Evolutionary conservation across 2,329 filamentous ascomycete genomes (phyloP), one percentile per base, ranked within the genome.

Genomic region (Massarina eburnea): DNA sequence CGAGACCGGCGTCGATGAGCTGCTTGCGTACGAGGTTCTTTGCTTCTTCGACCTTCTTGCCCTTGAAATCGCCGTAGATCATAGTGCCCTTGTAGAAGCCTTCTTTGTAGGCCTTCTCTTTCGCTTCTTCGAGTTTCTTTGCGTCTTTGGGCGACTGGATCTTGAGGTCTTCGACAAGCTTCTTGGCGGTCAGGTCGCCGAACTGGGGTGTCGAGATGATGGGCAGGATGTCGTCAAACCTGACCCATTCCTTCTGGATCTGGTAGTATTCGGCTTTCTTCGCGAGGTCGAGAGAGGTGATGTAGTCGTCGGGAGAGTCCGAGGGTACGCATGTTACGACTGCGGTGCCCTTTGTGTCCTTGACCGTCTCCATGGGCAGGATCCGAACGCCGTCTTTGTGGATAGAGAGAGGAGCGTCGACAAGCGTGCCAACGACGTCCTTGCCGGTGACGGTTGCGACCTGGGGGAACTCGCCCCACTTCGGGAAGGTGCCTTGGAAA

Each of bases 291-390:
- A 82, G 80, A 33, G 92, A 80, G 22, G 91, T 99, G 35, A 91
- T 91, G 70, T 86, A 99, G 67, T 99, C 94, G 66, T 99, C 94
- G 1, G 94, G 90, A 46, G 89, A 95, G 75, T 99, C 94, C 2
- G 91, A 96, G 17, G 94, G 94, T 12, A 99, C 94, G 32, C 83
- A 97, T 1, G 91, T 95, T 39, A 99, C 94, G 30, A 99, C 91
- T 67, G 91, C 94, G 18, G 94, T 99, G 66, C 94, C 94, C 78
- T 99, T 99, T 44, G 87, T 88, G 14, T 90, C 86, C 59, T 94
- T 86, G 37, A 97, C 89, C 1, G 88, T 86, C 51, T 96, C 91
- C 94, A 99, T 99, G 41, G 94, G 94, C 47, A 99, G 76, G 46
- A 99, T 91, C 32, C 90, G 83, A 20, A 99, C 86, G 54, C 88